Evolutionary conservation across 768 basidiomycete species (phyloP).

Genomic region (Naganishia randhawae): DNA sequence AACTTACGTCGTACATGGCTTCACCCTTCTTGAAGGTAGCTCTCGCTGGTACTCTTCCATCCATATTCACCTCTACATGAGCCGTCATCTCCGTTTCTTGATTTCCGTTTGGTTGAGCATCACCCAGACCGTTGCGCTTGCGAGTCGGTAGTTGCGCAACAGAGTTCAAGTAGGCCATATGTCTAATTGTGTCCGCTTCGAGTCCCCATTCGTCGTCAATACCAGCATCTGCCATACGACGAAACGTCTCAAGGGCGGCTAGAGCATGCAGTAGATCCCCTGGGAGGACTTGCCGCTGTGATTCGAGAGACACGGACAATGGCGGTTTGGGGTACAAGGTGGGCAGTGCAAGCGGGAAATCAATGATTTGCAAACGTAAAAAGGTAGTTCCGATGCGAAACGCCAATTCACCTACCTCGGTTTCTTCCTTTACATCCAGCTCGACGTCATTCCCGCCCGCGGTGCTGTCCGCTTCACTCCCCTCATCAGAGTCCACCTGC

Average conservation of each 20-base stretch:
- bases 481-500: slow-evolving; percentile 4
- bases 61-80: slow-evolving; percentile 8
- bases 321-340: background rate
- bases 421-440: background rate
- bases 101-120: background rate
- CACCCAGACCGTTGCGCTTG: background rate
- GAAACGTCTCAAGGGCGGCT: slow-evolving; percentile 11
- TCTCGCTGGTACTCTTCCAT: slow-evolving; percentile 3
- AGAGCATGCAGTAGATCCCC: slow-evolving; percentile 10
- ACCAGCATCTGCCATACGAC: slow-evolving; percentile 3
- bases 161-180: slow-evolving; percentile 4
- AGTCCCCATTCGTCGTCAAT: slow-evolving; percentile 11
- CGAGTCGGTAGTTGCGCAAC: too few relatives aligned
- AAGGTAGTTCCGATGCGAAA: background rate
- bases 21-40: background rate
- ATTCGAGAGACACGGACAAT: background rate
- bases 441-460: background rate
- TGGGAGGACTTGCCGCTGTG: slow-evolving; percentile 9
- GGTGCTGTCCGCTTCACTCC: background rate
- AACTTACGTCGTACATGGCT: slow-evolving; percentile 19
- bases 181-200: background rate
- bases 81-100: background rate
- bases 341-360: too few relatives aligned
- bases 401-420: background rate
- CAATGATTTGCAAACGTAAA: too few relatives aligned